These are phyloP conservation scores for Ulmus americana DNA, from an alignment of 331 rosid genomes.

Conservation along the genomic window DNA sequence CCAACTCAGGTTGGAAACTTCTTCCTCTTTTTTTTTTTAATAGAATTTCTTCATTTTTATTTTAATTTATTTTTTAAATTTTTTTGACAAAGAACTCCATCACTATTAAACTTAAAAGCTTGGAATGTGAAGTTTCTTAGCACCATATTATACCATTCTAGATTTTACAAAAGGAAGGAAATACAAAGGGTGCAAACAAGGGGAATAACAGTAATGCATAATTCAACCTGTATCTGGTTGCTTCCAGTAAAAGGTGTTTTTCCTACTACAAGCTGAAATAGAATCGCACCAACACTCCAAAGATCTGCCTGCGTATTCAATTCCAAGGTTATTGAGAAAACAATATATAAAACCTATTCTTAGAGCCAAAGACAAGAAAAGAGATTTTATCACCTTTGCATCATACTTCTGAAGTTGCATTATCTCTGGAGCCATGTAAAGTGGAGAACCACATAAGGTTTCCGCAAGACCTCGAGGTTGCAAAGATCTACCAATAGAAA, in stretches of 20 bases:
- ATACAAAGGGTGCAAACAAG: constrained; percentile 1
- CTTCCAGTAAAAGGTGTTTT: constrained; percentile 90
- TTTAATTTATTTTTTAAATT: too few species aligned
- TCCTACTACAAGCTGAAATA: constrained; percentile 90
- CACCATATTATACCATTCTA: background rate
- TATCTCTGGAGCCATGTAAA: constrained; percentile 99
- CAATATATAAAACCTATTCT: constrained; percentile 10
- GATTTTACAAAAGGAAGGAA: constrained; percentile 1
- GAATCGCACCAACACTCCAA: constrained; percentile 97
- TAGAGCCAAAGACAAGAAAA: constrained; percentile 11
- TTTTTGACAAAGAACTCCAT: background rate
- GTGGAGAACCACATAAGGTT: constrained; percentile 98
- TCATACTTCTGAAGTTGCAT: constrained; percentile 97
- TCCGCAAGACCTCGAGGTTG: constrained; percentile 94
- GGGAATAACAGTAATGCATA: constrained; percentile 2
- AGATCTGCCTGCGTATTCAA: constrained; percentile 93
- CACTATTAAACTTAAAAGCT: constrained; percentile 14
- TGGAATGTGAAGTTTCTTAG: background rate
- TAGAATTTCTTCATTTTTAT: too few species aligned
- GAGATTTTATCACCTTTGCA: constrained; percentile 69
- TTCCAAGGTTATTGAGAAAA: constrained; percentile 42
- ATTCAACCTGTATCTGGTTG: constrained; percentile 72
- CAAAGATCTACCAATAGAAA: constrained; percentile 60
- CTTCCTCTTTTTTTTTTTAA: too few species aligned
- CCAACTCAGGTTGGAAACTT: constrained; percentile 11